Conservation (phyloP, 306 rosid genomes). For the Cucumis melo region DNA sequence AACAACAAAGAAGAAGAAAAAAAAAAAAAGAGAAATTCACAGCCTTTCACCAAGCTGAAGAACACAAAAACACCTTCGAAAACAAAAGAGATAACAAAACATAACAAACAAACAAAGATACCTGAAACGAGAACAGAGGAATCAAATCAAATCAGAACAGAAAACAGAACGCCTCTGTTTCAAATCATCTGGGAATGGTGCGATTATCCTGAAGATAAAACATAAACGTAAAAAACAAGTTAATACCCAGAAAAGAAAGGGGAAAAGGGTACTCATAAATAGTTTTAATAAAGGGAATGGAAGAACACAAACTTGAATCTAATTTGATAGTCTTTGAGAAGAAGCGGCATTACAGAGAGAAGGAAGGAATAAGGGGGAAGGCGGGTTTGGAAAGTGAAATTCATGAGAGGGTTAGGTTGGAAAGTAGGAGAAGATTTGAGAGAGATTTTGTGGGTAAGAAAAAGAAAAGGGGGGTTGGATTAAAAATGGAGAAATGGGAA, state of each 20-base stretch:
- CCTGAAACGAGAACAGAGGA: not conserved
- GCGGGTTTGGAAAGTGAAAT: not conserved
- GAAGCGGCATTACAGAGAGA: not conserved
- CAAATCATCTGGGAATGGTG: not conserved
- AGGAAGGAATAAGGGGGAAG: not conserved
- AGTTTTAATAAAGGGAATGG: not conserved
- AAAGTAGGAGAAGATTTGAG: not conserved
- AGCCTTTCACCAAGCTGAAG: not conserved
- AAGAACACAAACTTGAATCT: not conserved
- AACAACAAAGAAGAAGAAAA: not conserved
- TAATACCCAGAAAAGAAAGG: not conserved
- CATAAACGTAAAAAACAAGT: not conserved
- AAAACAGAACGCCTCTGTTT: no score
- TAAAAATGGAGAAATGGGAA: not conserved
- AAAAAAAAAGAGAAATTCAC: not conserved
- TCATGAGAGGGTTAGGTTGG: conserved; percentile 5
- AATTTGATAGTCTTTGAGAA: not conserved
- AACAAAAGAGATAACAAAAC: not conserved
- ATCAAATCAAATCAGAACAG: not conserved
- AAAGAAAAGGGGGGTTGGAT: not conserved
- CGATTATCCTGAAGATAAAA: not conserved
- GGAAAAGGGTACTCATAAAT: not conserved
- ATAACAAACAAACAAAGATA: not conserved
- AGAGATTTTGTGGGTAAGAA: conserved; percentile 6
- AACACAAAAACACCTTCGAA: not conserved